Evolutionary conservation across 495 filamentous ascomycete genomes (phyloP), one percentile per base, ranked within the genome.

Genomic region (Jackrogersella minutella): DNA sequence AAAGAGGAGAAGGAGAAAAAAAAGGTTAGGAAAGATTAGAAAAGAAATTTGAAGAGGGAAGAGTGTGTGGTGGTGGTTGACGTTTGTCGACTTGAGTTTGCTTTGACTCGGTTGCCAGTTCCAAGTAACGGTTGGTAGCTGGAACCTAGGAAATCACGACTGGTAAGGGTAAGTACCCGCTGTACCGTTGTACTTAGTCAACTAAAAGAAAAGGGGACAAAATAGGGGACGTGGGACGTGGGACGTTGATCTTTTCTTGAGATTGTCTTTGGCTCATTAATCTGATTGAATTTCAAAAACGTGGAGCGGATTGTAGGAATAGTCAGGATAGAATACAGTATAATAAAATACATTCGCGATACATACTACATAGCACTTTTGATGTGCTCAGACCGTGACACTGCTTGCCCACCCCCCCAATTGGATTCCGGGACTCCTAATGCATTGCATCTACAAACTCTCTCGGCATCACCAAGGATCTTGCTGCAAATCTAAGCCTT

Each of bases 211-310:
- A 62, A 68, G 55, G 49, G 47, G 36, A 28, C 53, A 58, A 30
- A 65, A 62, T 36, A 54, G 22, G 41, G 34, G 28, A 60, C 21
- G 41, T 46, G 41, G 21, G 55, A 68, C 31, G n/a, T 28, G 47
- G 21, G 41, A 51, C 36, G 66, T 64, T 51, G 66, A 69, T 69
- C 66, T 61, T n/a, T n/a, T 62, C 52, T 56, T 36, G 37, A 43
- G 49, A 56, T 37, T 60, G 19, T 56, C 33, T 55, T 31, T 44
- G 49, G 53, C 47, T 68, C 53, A 33, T 58, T 44, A 50, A 14
- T 59, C 33, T 55, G 50, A 55, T 59, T 69, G 66, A 59, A 69
- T 69, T 69, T 64, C 39, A 37, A 68, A 56, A 69, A 64, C 66
- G 60, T 57, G 58, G 65, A 68, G 41, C 57, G 51, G 62, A 58